phyloP scores from a whole-genome alignment of 83 land plant species.

The Thuja plicata region DNA sequence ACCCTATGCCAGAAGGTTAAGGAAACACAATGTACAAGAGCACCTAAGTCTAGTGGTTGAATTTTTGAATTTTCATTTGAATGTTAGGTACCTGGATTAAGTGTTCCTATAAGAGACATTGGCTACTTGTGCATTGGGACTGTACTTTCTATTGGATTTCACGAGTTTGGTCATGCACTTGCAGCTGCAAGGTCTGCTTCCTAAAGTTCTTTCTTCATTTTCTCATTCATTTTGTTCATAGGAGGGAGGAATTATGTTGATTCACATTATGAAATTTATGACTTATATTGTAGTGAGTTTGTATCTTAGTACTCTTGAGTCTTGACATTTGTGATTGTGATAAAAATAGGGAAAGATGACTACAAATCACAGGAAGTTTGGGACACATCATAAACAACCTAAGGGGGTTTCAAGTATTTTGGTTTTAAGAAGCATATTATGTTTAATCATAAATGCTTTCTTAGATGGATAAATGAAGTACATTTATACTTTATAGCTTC shows the following conservation, averaged over 20 bases:
- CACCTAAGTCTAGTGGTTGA: not conserved
- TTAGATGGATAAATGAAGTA: too few relatives aligned
- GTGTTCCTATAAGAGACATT: constrained; percentile 29
- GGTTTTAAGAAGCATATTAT: too few relatives aligned
- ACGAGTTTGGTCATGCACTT: constrained; percentile 76
- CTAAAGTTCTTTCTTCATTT: not conserved
- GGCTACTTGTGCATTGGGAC: constrained; percentile 32
- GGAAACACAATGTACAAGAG: not conserved
- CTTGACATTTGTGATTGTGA: not conserved
- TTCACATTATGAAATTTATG: not conserved
- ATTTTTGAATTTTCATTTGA: not conserved
- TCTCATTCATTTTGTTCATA: not conserved
- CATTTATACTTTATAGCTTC: too few relatives aligned
- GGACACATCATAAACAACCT: too few relatives aligned
- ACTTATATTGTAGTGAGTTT: not conserved
- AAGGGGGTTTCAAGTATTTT: too few relatives aligned
- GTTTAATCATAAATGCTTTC: too few relatives aligned
- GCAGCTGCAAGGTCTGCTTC: constrained; percentile 57
- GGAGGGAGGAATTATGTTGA: not conserved
- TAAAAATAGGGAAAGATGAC: not conserved
- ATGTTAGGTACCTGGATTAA: constrained; percentile 25
- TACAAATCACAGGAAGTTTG: not conserved
- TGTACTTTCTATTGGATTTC: constrained; percentile 38
- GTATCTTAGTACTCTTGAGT: not conserved
- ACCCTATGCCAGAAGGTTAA: not conserved